These are phyloP conservation scores for Penicillium sp. DNA, from an alignment of 2,329 filamentous ascomycete genomes.

Conservation along the genomic window DNA sequence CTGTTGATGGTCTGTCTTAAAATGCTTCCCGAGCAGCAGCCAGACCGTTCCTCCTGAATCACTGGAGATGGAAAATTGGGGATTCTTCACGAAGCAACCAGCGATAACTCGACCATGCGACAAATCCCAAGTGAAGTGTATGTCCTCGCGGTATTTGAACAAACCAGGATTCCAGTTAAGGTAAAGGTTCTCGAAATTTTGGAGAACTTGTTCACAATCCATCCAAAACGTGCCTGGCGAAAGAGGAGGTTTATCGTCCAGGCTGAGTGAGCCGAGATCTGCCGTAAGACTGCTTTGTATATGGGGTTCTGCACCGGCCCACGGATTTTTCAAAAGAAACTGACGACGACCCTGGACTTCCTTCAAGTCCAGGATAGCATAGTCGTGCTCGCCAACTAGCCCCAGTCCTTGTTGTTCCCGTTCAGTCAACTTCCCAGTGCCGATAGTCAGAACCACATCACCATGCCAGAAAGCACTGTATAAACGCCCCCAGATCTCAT, in stretches of 20 bases:
- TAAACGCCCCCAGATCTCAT: conserved; percentile 74
- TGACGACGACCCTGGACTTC: conserved; percentile 61
- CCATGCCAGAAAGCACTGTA: conserved; percentile 70
- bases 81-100: conserved; percentile 68
- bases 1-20: conserved; percentile 63
- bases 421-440: conserved; percentile 76
- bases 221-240: conserved; percentile 89
- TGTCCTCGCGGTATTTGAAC: conserved; percentile 77
- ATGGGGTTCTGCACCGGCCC: conserved; percentile 66
- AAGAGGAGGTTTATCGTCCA: conserved; percentile 21
- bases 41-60: conserved; percentile 64
- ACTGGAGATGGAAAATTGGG: conserved; percentile 57
- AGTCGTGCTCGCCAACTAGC: conserved; percentile 86
- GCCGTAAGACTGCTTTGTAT: conserved; percentile 12
- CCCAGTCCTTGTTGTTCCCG: conserved; percentile 78
- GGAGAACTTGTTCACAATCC: conserved; percentile 77
- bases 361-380: conserved; percentile 79
- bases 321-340: conserved; percentile 91
- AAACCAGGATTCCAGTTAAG: conserved; percentile 93
- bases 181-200: conserved; percentile 94
- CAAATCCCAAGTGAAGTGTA: conserved; percentile 84
- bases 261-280: conserved; percentile 10
- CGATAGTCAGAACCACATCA: conserved; percentile 83
- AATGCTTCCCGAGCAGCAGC: conserved; percentile 84
- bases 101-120: conserved; percentile 55